Evolutionary conservation across 305 asterid genomes (phyloP), one percentile per base, ranked within the genome.

Genomic region (Fraxinus ornus): DNA sequence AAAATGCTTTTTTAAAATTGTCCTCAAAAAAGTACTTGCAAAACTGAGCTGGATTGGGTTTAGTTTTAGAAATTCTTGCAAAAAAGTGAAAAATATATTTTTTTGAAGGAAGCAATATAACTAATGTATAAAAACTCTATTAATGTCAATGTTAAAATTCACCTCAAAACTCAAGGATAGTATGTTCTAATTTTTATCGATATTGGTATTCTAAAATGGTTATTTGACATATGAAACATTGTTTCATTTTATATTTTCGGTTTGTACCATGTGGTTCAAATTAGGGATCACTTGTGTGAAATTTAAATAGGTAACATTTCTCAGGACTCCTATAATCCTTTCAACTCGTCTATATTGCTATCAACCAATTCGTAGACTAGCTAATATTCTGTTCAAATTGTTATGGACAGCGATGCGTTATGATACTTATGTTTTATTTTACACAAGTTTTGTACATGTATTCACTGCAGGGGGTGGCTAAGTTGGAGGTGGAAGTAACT

Each of bases 401-500:
- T 44, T 57, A 19, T 47, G 64, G 55, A n/a, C 60, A 72, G 60
- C 30, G 71, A 13, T 80, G 55, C 26, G 28, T 68, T 49, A 12
- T 47, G 73, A 37, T 73, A 49, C n/a, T 39, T 13, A 78, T 12
- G 72, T 83, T 78, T 83, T 79, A 21, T 62, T 82, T 75, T 70
- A 80, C 75, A 68, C 57, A 52, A 68, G 66, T 26, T 41, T 32
- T 55, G 19, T 80, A 33, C 9, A 4, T 75, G 62, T 71, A 60
- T 77, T 88, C 84, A 83, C 85, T 85, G 70, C 82, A 97, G 99
- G 99, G 98, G 78, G 84, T 81, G 72, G 97, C 99, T 81, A 97
- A 88, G 91, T 85, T 97, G 96, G 99, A 97, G 92, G 97, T 93
- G 90, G 99, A 97, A 88, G 98, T 97, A 82, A 97, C 99, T 79